phyloP scores from a whole-genome alignment of 2,329 filamentous ascomycete species.

The Coniella vitis region DNA sequence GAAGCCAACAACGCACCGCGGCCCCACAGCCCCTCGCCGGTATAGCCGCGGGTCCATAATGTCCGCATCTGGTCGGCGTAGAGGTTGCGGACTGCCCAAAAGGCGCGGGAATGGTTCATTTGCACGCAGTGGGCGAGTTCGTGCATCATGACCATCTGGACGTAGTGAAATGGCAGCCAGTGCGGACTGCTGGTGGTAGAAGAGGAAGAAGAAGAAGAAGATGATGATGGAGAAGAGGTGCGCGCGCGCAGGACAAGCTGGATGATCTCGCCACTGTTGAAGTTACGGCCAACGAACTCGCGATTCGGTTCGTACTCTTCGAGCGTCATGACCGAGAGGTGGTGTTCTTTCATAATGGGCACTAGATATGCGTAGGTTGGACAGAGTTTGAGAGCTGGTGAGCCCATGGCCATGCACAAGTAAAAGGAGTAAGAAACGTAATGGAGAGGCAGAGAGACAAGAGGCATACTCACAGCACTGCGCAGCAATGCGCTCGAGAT shows the following conservation, averaged over 20 bases:
- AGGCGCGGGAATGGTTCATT: constrained; percentile 80
- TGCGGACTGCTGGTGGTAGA: constrained; percentile 21
- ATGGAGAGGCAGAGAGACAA: no score
- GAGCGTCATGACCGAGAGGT: constrained; percentile 60
- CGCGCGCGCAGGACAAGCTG: constrained; percentile 73
- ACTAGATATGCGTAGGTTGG: constrained; percentile 28
- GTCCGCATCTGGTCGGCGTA: constrained; percentile 65
- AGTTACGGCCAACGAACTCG: constrained; percentile 83
- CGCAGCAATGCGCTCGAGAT: constrained; percentile 70
- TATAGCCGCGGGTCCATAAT: constrained; percentile 65
- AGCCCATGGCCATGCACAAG: constrained; percentile 17
- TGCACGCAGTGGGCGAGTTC: constrained; percentile 83
- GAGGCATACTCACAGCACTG: constrained; percentile 60
- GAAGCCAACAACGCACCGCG: constrained; percentile 56
- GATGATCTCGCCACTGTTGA: constrained; percentile 82
- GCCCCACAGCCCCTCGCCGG: constrained; percentile 80
- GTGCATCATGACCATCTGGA: constrained; percentile 96
- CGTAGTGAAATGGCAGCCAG: constrained; percentile 77
- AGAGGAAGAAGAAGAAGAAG: not conserved
- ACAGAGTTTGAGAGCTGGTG: not conserved
- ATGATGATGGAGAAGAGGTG: no score
- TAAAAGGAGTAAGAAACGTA: no score
- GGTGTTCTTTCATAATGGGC: constrained; percentile 63
- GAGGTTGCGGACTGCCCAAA: constrained; percentile 71
- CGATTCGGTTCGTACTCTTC: constrained; percentile 77